Conservation (phyloP, 2,329 filamentous ascomycete genomes). For the Bretziella fagacearum region DNA sequence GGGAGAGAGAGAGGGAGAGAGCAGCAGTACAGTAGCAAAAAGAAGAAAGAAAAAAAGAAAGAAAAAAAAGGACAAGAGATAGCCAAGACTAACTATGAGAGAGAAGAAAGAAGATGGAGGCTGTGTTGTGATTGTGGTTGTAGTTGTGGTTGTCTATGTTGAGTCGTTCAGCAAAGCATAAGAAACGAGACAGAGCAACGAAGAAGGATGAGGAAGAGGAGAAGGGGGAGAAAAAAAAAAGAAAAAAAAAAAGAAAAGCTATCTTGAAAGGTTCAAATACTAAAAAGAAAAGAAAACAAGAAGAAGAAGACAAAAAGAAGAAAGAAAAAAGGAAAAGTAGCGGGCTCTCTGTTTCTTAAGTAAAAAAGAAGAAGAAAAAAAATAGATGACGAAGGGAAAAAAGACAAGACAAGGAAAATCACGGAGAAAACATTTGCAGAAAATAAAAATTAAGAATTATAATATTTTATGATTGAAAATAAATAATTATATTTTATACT, state of each 20-base stretch:
- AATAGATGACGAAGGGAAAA: neutral
- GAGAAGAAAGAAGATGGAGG: neutral
- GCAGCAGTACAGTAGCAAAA: neutral
- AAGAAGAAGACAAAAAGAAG: neutral
- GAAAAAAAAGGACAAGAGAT: neutral
- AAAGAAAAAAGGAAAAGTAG: neutral
- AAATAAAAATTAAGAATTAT: neutral
- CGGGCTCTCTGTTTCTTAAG: constrained; percentile 1
- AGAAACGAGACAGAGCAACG: too few species aligned
- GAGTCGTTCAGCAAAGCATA: neutral
- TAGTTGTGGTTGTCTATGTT: neutral
- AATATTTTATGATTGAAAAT: neutral
- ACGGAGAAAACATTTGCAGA: neutral
- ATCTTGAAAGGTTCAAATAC: neutral
- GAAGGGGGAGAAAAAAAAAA: neutral
- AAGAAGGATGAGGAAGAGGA: neutral
- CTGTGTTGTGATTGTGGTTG: neutral
- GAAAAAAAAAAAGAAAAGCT: neutral
- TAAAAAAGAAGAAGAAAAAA: neutral
- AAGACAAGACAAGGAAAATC: neutral
- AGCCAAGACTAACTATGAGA: neutral
- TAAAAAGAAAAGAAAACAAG: neutral
- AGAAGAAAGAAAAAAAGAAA: neutral
- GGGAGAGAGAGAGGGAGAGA: too few species aligned
- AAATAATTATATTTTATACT: neutral